A percentile compares a stretch with the other conserved stretches of the same genome.
These are phyloP conservation scores for Hanseniaspora clermontiae DNA, from an alignment of 805 yeast species.

Conservation along the genomic window DNA sequence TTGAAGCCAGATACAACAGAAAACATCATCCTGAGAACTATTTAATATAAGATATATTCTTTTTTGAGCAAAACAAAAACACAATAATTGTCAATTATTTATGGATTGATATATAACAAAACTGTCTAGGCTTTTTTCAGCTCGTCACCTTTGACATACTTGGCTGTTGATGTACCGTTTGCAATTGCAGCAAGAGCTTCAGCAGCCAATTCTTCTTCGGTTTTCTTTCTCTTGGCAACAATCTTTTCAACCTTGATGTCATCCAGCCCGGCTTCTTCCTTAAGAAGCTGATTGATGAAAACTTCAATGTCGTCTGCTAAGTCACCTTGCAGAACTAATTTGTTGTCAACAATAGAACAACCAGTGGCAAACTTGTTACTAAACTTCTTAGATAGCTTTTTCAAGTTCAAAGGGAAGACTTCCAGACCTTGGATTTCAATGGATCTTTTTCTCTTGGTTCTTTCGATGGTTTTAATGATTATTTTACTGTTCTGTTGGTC, in stretches of 20 bases:
- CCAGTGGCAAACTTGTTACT: conserved; percentile 95
- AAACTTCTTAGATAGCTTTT: conserved; percentile 80
- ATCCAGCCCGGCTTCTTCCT: conserved; percentile 60
- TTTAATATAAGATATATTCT: background rate
- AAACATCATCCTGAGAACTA: conserved; percentile 4
- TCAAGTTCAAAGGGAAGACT: conserved; percentile 76
- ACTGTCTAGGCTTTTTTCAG: background rate
- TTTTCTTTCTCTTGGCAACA: conserved; percentile 50
- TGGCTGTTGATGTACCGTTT: conserved; percentile 12
- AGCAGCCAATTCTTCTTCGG: conserved; percentile 16
- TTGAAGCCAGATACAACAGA: conserved; percentile 49
- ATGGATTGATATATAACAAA: background rate
- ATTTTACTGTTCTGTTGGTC: conserved; percentile 72
- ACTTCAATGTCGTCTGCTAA: conserved; percentile 82
- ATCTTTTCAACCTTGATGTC: conserved; percentile 82
- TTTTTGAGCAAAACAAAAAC: too few relatives aligned
- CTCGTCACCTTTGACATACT: conserved; percentile 11
- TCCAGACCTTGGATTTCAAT: conserved; percentile 80
- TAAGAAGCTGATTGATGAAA: conserved; percentile 54
- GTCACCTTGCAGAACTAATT: conserved; percentile 85
- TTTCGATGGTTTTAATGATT: conserved; percentile 69
- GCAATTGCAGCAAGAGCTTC: conserved; percentile 12
- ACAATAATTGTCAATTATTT: too few relatives aligned
- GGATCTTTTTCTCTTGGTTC: conserved; percentile 79
- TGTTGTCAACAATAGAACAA: conserved; percentile 83